phyloP scores from a whole-genome alignment of 495 filamentous ascomycete species.

The Hypoxylon trugodes region DNA sequence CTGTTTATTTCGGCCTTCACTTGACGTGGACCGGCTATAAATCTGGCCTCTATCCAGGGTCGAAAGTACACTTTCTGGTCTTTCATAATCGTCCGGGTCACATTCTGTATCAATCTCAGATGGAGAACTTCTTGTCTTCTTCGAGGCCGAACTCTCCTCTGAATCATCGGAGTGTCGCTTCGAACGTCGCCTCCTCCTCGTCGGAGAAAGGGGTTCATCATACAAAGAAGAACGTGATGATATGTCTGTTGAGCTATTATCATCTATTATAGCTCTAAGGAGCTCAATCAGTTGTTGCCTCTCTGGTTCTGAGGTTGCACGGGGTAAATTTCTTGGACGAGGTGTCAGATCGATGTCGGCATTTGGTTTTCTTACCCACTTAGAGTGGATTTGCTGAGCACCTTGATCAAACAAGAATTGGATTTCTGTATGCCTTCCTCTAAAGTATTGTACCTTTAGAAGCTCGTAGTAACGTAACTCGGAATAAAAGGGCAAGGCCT shows the following conservation, averaged over 20 bases:
- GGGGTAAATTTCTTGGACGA: slow-evolving; percentile 25
- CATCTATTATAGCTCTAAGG: slow-evolving; percentile 35
- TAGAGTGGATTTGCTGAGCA: slow-evolving; percentile 38
- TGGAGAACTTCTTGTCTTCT: slow-evolving; percentile 19
- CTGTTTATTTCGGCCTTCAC: slow-evolving; percentile 19
- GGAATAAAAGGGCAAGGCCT: slow-evolving; percentile 26
- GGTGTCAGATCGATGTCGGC: slow-evolving; percentile 28
- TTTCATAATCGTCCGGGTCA: slow-evolving; percentile 37
- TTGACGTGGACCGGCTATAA: slow-evolving; percentile 24
- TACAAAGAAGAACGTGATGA: slow-evolving; percentile 20
- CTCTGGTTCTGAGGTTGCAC: slow-evolving; percentile 37
- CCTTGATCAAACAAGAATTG: slow-evolving; percentile 30
- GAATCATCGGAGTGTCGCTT: slow-evolving; percentile 31
- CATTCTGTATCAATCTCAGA: slow-evolving; percentile 31
- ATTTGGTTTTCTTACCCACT: slow-evolving; percentile 42
- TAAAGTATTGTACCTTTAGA: slow-evolving; percentile 32
- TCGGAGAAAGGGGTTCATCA: slow-evolving; percentile 24
- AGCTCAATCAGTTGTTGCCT: slow-evolving; percentile 21
- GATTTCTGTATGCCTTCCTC: slow-evolving; percentile 26
- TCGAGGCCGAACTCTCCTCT: slow-evolving; percentile 14
- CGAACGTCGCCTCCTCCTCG: slow-evolving; percentile 7
- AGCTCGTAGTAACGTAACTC: slow-evolving; percentile 37
- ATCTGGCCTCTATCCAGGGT: slow-evolving; percentile 40
- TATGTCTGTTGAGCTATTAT: slow-evolving; percentile 12
- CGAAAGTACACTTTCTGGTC: slow-evolving; percentile 38